Percentiles rank a stretch among this genome's conserved stretches.
phyloP scores from a whole-genome alignment of 805 yeast genomes.

The Candida michaelii region DNA sequence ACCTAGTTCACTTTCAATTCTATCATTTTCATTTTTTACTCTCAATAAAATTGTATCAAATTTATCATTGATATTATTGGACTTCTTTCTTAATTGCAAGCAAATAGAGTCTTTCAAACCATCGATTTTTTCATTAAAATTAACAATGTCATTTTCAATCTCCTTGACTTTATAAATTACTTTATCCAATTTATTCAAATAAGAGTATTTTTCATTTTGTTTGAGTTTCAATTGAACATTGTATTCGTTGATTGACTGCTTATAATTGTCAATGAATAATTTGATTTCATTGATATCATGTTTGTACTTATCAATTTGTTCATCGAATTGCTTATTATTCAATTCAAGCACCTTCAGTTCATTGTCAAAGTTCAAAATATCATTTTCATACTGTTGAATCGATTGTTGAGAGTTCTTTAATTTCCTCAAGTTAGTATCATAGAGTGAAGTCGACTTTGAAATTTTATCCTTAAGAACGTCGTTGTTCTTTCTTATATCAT shows the following conservation, averaged over 20 bases:
- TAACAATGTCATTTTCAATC: slow-evolving; percentile 26
- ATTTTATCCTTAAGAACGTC: slow-evolving; percentile 32
- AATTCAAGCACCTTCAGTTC: slow-evolving; percentile 8
- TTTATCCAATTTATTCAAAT: slow-evolving; percentile 26
- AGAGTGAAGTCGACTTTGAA: slow-evolving; percentile 27
- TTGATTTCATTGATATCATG: slow-evolving; percentile 22
- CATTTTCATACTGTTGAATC: slow-evolving; percentile 38
- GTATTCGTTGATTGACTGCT: slow-evolving; percentile 21
- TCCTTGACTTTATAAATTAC: slow-evolving; percentile 23
- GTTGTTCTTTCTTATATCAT: slow-evolving; percentile 33
- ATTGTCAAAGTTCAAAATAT: slow-evolving; percentile 19
- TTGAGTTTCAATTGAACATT: slow-evolving; percentile 22
- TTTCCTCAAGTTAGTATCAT: slow-evolving; percentile 33
- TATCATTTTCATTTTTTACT: slow-evolving; percentile 18
- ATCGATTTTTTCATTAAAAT: slow-evolving; percentile 26
- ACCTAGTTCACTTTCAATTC: slow-evolving; percentile 4
- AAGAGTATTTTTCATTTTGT: slow-evolving; percentile 23
- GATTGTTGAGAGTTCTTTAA: slow-evolving; percentile 41
- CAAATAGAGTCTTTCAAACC: slow-evolving; percentile 26
- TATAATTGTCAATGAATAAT: slow-evolving; percentile 22
- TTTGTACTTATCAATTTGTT: neutral
- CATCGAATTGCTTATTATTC: neutral
- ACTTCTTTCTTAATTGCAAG: slow-evolving; percentile 25
- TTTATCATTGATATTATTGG: slow-evolving; percentile 30
- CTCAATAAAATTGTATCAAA: slow-evolving; percentile 36